phyloP scores from a whole-genome alignment of 108 stramenopile genomes.

The Discostella stelligeroides region DNA sequence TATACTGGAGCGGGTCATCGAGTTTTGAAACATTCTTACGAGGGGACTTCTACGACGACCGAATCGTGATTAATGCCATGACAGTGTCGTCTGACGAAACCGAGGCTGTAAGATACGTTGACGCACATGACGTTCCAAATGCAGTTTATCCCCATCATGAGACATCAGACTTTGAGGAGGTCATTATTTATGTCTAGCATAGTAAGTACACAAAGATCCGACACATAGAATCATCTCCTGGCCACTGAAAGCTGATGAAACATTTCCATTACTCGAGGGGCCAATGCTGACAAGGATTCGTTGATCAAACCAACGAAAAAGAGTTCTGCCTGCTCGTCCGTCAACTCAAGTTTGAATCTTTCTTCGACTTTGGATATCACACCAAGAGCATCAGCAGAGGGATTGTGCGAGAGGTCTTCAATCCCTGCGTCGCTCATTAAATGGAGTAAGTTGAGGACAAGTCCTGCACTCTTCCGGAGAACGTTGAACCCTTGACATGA shows the following conservation, averaged over 20 bases:
- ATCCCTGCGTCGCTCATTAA: slow-evolving; percentile 99
- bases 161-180: slow-evolving; percentile 32
- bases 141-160: slow-evolving; percentile 41
- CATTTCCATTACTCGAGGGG: slow-evolving; percentile 91
- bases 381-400: slow-evolving; percentile 80
- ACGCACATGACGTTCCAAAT: slow-evolving; percentile 36
- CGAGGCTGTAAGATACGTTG: slow-evolving; percentile 35
- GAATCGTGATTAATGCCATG: slow-evolving; percentile 44
- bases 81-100: slow-evolving; percentile 25
- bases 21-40: slow-evolving; percentile 49
- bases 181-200: slow-evolving; percentile 15
- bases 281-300: slow-evolving; percentile 86
- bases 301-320: slow-evolving; percentile 88
- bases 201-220: not conserved
- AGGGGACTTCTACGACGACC: slow-evolving; percentile 43
- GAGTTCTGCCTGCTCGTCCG: slow-evolving; percentile 93
- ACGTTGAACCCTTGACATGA: slow-evolving; percentile 96
- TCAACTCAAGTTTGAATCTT: slow-evolving; percentile 90
- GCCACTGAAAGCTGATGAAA: slow-evolving; percentile 92
- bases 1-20: slow-evolving; percentile 51
- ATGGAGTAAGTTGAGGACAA: slow-evolving; percentile 93
- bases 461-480: slow-evolving; percentile 93
- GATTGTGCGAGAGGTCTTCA: slow-evolving; percentile 93
- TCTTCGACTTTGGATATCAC: slow-evolving; percentile 95
- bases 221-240: slow-evolving; percentile 46